Evolutionary conservation across 495 filamentous ascomycete species (phyloP).

Genomic region (Tuber magnatum): DNA sequence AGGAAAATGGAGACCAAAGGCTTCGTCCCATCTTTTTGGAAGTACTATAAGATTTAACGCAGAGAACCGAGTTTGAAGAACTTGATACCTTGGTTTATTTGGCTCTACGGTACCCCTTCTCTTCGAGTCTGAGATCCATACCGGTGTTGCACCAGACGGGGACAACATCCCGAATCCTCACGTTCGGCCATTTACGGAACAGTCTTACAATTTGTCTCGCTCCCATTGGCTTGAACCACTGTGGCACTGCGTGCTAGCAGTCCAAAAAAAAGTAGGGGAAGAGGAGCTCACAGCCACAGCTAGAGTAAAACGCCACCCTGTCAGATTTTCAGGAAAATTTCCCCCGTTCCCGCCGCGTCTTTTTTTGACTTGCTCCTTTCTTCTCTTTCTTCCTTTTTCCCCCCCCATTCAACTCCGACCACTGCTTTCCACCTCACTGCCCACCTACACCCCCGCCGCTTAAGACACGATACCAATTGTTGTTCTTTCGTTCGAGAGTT

Average conservation of each 20-base stretch:
- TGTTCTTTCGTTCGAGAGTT: not conserved
- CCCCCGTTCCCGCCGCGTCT: not conserved
- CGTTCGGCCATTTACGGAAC: not conserved
- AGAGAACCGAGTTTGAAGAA: not conserved
- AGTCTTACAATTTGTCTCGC: not conserved
- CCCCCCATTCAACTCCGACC: not conserved
- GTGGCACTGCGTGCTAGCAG: not conserved
- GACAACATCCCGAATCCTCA: not conserved
- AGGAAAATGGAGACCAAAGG: not conserved
- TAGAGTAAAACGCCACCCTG: not conserved
- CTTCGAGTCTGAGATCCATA: not conserved
- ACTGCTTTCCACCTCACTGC: not conserved
- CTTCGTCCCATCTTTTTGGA: not conserved
- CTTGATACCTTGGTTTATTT: not conserved
- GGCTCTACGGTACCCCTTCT: not conserved
- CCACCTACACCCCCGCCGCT: not conserved
- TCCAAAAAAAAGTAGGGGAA: not conserved
- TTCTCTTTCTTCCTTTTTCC: not conserved
- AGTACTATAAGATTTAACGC: not conserved
- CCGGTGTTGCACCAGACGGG: not conserved
- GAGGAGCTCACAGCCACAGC: not conserved
- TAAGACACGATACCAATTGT: not conserved
- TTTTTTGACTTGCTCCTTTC: not conserved
- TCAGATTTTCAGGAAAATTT: not conserved
- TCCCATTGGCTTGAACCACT: not conserved